Percentiles rank a stretch among this genome's conserved stretches.
phyloP scores from a whole-genome alignment of 768 basidiomycete genomes.

The Candolleomyces eurysporus region DNA sequence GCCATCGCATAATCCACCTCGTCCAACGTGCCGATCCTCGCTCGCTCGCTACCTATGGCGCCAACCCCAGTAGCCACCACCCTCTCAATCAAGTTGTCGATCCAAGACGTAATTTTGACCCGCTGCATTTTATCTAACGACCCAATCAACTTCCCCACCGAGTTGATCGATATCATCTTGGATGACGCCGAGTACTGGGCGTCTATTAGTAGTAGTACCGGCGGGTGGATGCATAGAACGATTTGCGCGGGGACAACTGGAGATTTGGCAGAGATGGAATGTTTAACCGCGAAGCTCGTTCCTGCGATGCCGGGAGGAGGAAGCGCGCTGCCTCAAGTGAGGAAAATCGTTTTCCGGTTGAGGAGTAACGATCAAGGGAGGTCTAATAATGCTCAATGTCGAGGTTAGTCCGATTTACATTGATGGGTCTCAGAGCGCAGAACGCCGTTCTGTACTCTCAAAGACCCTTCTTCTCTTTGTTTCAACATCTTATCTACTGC shows the following conservation, averaged over 20 bases:
- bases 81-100: too few species aligned
- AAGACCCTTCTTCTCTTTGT: background rate
- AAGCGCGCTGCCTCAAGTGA: slow-evolving; percentile 12
- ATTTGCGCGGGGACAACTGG: background rate
- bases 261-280: background rate
- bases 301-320: slow-evolving; percentile 14
- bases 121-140: slow-evolving; percentile 11
- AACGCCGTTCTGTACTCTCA: background rate
- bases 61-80: too few species aligned
- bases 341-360: slow-evolving; percentile 19
- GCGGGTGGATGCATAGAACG: background rate
- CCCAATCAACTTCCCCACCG: slow-evolving; percentile 18
- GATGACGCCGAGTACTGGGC: slow-evolving; percentile 26
- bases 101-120: slow-evolving; percentile 16
- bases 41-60: too few species aligned
- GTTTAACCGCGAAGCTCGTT: background rate
- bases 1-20: too few species aligned
- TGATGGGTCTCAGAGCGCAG: background rate
- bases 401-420: slow-evolving; percentile 10
- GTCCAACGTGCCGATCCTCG: too few species aligned
- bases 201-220: slow-evolving; percentile 12
- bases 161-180: slow-evolving; percentile 26
- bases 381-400: slow-evolving; percentile 7
- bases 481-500: background rate
- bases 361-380: slow-evolving; percentile 24